Evolutionary conservation across 2,329 filamentous ascomycete species (phyloP), one percentile per base, ranked within the genome.

Genomic region (Talaromyces piceae): DNA sequence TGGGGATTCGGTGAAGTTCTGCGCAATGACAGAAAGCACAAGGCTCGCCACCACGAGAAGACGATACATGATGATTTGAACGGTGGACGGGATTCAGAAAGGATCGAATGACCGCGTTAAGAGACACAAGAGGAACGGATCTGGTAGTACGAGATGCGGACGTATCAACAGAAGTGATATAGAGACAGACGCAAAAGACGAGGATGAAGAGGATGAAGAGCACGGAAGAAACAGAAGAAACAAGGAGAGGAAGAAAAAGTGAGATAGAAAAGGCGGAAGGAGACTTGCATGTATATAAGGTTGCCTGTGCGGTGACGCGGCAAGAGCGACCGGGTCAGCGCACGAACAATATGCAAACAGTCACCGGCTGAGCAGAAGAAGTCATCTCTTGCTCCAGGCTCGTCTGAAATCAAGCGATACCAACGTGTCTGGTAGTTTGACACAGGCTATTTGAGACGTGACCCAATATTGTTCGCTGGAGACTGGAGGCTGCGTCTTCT

Each of bases 1-100:
- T 8, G 73, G 65, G 41, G 83, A 82, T 58, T 81, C 72, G 48
- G 71, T 73, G 13, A 74, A 65, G 49, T 59, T 49, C 20, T 54
- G 56, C 57, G 22, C 59, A 53, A 46, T 48, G 47, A 56, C 60
- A 11, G 46, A 44, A 44, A 62, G 52, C 41, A 57, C 56, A 46
- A 63, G 50, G 54, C 61, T 51, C 39, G 57, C 27, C 33, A 37
- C 3, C 16, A 20, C 33, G 16, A 20, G 7, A 18, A 20, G 33
- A 37, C 33, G 33, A 37, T 37, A 37, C 33, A 37, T 37, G 33
- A 11, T 9, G 33, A 13, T 37, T 5, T 3, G 16, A 9, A 20
- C 16, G 5, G 33, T 37, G 20, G 33, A 37, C 4, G 5, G 6
- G 33, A 18, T 20, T n/a, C n/a, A n/a, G n/a, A n/a, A n/a, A n/a